A percentile compares a stretch with the other conserved stretches of the same genome.
phyloP scores from a whole-genome alignment of 106 monocot genomes.

The Dendrobium nobile region DNA sequence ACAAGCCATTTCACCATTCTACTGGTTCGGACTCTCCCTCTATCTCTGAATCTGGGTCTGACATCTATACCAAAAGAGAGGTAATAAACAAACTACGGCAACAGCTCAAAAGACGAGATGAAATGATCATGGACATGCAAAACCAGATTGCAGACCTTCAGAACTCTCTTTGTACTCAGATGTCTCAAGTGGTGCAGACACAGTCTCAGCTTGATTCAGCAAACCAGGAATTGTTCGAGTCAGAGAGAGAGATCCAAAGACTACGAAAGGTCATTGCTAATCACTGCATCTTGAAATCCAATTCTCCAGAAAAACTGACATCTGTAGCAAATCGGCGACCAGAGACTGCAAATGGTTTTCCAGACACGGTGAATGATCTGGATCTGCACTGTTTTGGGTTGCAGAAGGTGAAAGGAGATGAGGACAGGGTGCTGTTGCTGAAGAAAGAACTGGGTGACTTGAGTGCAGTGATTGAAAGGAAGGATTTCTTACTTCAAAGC shows the following conservation, averaged over 20 bases:
- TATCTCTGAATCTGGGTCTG: conserved; percentile 39
- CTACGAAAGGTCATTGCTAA: conserved; percentile 35
- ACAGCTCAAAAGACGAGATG: conserved; percentile 37
- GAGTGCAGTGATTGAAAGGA: conserved; percentile 31
- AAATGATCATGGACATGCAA: conserved; percentile 55
- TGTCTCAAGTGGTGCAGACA: conserved; percentile 18
- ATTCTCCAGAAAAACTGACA: conserved; percentile 17
- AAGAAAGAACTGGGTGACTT: conserved; percentile 25
- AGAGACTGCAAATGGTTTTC: conserved; percentile 23
- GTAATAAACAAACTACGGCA: conserved; percentile 36
- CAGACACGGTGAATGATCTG: conserved; percentile 3
- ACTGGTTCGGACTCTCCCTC: conserved; percentile 31
- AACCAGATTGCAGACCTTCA: conserved; percentile 26
- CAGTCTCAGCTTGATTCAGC: conserved; percentile 25
- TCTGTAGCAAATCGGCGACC: conserved; percentile 15
- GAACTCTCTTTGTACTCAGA: conserved; percentile 22
- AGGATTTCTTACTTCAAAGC: conserved; percentile 36
- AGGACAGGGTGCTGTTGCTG: conserved; percentile 17
- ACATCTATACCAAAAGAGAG: conserved; percentile 35
- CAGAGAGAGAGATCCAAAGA: conserved; percentile 30
- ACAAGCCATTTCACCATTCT: conserved; percentile 31
- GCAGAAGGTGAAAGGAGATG: conserved; percentile 18
- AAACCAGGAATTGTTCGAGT: conserved; percentile 25
- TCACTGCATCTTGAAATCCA: conserved; percentile 18
- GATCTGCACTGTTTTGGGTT: conserved; percentile 13